Base-by-base conservation (phyloP, 805 yeast genomes). In the Starmera amethionina region DNA sequence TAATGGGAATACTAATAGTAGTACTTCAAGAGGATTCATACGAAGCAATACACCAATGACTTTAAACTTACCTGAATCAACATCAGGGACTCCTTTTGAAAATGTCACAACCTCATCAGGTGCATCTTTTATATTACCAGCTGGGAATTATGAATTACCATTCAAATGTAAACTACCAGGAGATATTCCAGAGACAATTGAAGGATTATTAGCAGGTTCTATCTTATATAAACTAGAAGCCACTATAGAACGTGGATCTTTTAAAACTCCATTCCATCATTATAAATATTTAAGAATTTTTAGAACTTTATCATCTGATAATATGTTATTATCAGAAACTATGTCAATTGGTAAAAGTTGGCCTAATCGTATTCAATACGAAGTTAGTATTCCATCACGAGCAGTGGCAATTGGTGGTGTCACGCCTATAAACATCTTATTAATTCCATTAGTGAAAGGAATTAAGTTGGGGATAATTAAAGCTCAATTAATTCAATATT, bases 321-420 rank as follows among this genome's bases (percentile, higher is more conserved):
- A 88, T 14, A 70, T 85, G 29, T 52, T 65, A 5, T 65, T 83
- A 16, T 72, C 88, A 0, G 96, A 89, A 56, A 86, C 96, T 1
- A 81, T 88, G 46, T 84, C 90, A 0, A 89, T 89, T 31, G 95
- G 87, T 42, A 88, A 87, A 55, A 82, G 88, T 4, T 86, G 96
- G 94, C 90, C 95, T 2, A 68, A 75, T 39, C 87, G 86, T 56
- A 79, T 90, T 34, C 96, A 89, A 58, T 89, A 90, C 59, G 78
- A 86, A 13, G 76, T 90, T 41, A 79, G 82, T 42, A 78, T 87
- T 4, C 96, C 97, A 0, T 73, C 88, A 18, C 77, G 82, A 48
- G 95, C 96, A 1, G 77, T 86, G 8, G 88, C 96, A 1, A 77
- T 89, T 36, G 97, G 97, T 5, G 76, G 89, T 0, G 64, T 69